Conservation (phyloP, 1,139 yeast genomes). For the Taphrina populina region DNA sequence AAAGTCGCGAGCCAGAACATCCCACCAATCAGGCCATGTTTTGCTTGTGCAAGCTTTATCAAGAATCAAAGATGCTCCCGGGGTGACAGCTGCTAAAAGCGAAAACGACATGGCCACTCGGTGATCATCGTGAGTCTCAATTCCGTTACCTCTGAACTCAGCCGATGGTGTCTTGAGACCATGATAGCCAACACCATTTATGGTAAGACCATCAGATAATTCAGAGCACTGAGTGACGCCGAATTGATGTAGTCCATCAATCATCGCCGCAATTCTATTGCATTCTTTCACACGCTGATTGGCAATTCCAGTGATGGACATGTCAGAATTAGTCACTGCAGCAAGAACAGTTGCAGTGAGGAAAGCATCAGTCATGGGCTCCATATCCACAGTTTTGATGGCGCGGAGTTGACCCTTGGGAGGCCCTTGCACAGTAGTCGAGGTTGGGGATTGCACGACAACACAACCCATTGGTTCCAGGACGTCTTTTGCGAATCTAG, state of each 20-base stretch:
- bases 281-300: slow-evolving; percentile 98
- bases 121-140: slow-evolving; percentile 87
- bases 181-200: slow-evolving; percentile 55
- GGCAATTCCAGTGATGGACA: slow-evolving; percentile 81
- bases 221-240: slow-evolving; percentile 77
- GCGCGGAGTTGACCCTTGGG: slow-evolving; percentile 66
- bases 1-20: slow-evolving; percentile 69
- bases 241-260: slow-evolving; percentile 77
- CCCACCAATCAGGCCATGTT: slow-evolving; percentile 99
- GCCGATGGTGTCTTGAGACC: slow-evolving; percentile 48
- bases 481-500: slow-evolving; percentile 91
- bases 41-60: slow-evolving; percentile 93
- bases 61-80: slow-evolving; percentile 63
- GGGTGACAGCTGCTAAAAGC: slow-evolving; percentile 61
- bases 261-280: slow-evolving; percentile 94
- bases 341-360: slow-evolving; percentile 96
- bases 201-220: slow-evolving; percentile 86
- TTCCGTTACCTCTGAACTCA: slow-evolving; percentile 48
- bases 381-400: slow-evolving; percentile 83
- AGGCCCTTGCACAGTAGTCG: slow-evolving; percentile 93
- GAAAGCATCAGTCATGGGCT: slow-evolving; percentile 99
- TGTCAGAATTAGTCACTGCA: slow-evolving; percentile 64
- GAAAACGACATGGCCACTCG: slow-evolving; percentile 98
- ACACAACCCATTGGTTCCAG: slow-evolving; percentile 91
- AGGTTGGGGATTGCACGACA: slow-evolving; percentile 74